phyloP scores from a whole-genome alignment of 495 filamentous ascomycete species.

The Chaetomium tenue region DNA sequence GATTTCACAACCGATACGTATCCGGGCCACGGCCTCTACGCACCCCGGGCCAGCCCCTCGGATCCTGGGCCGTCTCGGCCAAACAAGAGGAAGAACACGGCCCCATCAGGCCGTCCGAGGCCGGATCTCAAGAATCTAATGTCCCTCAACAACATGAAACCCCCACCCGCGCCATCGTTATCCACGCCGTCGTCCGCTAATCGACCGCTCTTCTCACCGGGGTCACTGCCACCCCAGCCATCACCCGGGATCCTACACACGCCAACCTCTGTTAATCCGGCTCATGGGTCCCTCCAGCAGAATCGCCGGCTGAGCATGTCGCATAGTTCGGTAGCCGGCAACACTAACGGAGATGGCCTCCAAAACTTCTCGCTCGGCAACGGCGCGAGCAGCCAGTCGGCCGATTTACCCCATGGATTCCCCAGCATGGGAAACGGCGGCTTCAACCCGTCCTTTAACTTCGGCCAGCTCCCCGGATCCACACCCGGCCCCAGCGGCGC shows the following conservation, averaged over 20 bases:
- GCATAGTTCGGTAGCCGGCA: constrained; percentile 29
- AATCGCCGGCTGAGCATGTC: constrained; percentile 21
- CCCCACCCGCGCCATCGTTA: constrained; percentile 29
- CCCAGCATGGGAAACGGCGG: constrained; percentile 9
- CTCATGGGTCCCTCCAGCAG: constrained; percentile 25
- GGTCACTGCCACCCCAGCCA: constrained; percentile 32
- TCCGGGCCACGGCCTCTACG: constrained; percentile 44
- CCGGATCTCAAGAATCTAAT: constrained; percentile 36
- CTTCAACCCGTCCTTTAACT: constrained; percentile 34
- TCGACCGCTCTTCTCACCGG: constrained; percentile 36
- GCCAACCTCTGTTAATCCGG: constrained; percentile 27
- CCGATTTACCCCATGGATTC: constrained; percentile 13
- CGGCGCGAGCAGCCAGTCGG: constrained; percentile 9
- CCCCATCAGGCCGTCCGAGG: constrained; percentile 33
- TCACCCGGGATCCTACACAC: constrained; percentile 37
- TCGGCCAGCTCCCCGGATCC: constrained; percentile 25
- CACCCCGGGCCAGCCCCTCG: constrained; percentile 32
- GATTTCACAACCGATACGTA: constrained; percentile 52
- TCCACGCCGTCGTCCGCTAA: constrained; percentile 34
- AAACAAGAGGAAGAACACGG: constrained; percentile 44
- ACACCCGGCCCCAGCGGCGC: constrained; percentile 12
- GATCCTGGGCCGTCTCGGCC: constrained; percentile 32
- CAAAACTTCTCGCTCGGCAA: constrained; percentile 29
- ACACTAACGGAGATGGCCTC: constrained; percentile 7
- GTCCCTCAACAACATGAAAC: constrained; percentile 29